Evolutionary conservation across 495 filamentous ascomycete species (phyloP), one percentile per base, ranked within the genome.

Genomic region (Barbatosphaeria neglecta): DNA sequence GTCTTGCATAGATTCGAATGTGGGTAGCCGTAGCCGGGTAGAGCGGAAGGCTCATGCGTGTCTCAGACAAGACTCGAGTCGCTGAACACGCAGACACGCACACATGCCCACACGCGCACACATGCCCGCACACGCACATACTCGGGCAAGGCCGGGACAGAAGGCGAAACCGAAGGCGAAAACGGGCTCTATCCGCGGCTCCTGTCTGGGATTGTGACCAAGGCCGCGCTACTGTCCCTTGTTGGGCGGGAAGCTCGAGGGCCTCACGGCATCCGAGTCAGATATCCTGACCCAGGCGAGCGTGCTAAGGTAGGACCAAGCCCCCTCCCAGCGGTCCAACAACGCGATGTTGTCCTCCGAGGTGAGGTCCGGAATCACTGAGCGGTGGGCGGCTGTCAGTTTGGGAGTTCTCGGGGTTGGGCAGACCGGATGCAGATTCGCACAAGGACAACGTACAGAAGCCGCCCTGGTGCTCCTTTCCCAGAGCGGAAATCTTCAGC

Each of bases 381-480:
- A 41, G 9, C 28, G 25, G 8, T 33, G 28, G 45, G 44, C 59
- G 50, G 15, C 16, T 43, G 41, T 56, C 49, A 48, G 51, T 57
- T 25, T 22, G 47, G 44, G 20, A 22, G 23, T 37, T 22, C 15
- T 13, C 2, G 19, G 11, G 11, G 22, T n/a, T n/a, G n/a, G n/a
- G n/a, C n/a, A n/a, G 37, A 37, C 17, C 40, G 28, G 7, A 39
- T 5, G 15, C n/a, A n/a, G n/a, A n/a, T n/a, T n/a, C n/a, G n/a
- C 1, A 28, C 16, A 23, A 22, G 0, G 31, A 38, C 11, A 31
- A 63, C 75, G 56, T 15, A 80, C 78, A 86, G 56, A 93, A 94
- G 0, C 92, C 92, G 22, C 81, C 84, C 40, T 78, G 73, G 51
- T 86, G 84, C 66, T 98, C 92, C 57, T 83, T 83, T 53, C 83